Evolutionary conservation across 768 basidiomycete genomes (phyloP).

Genomic region (Gymnopilus dilepis): DNA sequence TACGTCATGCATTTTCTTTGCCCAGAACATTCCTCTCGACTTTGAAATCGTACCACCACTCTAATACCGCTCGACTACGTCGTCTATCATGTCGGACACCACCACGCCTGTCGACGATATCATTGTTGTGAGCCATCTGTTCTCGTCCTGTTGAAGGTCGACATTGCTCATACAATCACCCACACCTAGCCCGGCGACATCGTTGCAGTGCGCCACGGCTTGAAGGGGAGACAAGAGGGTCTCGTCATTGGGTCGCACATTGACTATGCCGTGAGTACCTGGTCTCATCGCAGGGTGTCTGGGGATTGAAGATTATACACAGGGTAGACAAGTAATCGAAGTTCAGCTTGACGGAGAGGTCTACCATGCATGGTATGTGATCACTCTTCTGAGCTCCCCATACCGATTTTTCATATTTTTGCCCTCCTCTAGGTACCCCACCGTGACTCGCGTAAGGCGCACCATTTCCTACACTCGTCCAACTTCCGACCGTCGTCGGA

Average conservation of each 20-base stretch:
- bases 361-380: constrained; percentile 66
- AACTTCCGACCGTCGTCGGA: constrained; percentile 45
- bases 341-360: constrained; percentile 79
- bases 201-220: constrained; percentile 73
- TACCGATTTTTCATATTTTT: constrained; percentile 9
- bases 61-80: not conserved
- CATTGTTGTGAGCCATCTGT: not conserved
- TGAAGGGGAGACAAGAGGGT: constrained; percentile 73
- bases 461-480: constrained; percentile 67
- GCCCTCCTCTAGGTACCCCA: constrained; percentile 62
- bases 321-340: constrained; percentile 86
- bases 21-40: constrained; percentile 1
- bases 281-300: not conserved
- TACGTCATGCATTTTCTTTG: not conserved
- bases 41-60: constrained; percentile 1
- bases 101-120: not conserved
- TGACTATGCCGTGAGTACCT: constrained; percentile 65
- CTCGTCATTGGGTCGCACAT: constrained; percentile 78
- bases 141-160: not conserved
- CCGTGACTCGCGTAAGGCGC: constrained; percentile 78
- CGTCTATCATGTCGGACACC: constrained; percentile 1
- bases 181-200: constrained; percentile 72
- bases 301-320: not conserved
- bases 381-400: not conserved
- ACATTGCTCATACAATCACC: not conserved